A percentile compares a stretch with the other conserved stretches of the same genome.
Conservation (phyloP, 768 basidiomycete genomes). For the Mycena belliarum region DNA sequence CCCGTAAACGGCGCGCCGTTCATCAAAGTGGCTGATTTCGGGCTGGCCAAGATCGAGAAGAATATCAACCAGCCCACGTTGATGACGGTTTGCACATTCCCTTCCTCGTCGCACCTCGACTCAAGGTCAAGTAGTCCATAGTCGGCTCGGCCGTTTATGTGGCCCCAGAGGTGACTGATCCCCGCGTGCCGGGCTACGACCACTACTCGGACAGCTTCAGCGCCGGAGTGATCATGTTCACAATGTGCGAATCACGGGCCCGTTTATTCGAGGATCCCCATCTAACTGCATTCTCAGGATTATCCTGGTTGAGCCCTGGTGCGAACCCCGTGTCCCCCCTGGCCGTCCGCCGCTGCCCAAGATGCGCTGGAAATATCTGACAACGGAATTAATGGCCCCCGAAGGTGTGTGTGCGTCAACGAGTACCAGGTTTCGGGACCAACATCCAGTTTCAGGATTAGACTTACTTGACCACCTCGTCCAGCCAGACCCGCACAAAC, state of each 20-base stretch:
- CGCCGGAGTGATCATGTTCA: conserved; percentile 14
- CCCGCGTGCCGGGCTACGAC: neutral
- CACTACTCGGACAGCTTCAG: conserved; percentile 14
- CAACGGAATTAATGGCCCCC: neutral
- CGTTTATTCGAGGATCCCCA: neutral
- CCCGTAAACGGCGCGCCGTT: neutral
- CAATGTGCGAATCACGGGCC: conserved; percentile 2
- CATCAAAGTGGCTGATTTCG: conserved; percentile 22
- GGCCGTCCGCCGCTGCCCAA: neutral
- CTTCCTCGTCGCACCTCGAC: neutral
- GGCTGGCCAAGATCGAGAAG: conserved; percentile 6
- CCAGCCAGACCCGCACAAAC: neutral
- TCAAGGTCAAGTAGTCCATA: neutral
- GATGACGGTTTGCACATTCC: neutral
- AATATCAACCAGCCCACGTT: neutral
- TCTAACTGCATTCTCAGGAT: conserved; percentile 4
- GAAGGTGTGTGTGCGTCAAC: conserved; percentile 7
- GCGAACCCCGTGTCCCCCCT: neutral
- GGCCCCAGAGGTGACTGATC: conserved; percentile 13
- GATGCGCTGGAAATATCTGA: neutral
- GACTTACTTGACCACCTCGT: conserved; percentile 14
- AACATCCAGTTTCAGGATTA: neutral
- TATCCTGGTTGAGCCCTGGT: neutral
- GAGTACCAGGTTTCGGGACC: too few species aligned
- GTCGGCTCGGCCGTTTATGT: conserved; percentile 4